phyloP scores from a whole-genome alignment of 116 monocot species.

The Papilionanthe hybrid region DNA sequence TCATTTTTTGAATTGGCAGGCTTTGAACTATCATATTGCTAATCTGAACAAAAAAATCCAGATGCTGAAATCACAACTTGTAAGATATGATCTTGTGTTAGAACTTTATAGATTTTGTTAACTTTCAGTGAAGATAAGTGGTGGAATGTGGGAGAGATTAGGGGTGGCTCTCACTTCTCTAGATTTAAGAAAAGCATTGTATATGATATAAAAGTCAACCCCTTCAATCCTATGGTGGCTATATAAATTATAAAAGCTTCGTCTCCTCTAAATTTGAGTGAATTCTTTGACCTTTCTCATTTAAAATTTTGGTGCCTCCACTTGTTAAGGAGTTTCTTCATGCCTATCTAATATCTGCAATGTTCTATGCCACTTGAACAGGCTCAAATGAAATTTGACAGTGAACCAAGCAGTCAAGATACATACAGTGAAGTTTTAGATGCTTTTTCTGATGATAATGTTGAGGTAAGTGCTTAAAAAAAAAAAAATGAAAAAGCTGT shows the following conservation, averaged over 20 bases:
- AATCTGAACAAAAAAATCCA: constrained; percentile 45
- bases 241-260: no score
- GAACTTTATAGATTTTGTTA: neutral
- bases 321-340: neutral
- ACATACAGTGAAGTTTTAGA: constrained; percentile 17
- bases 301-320: no score
- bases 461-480: constrained; percentile 49
- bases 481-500: no score
- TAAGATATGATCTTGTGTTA: constrained; percentile 16
- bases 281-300: no score
- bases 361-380: constrained; percentile 15
- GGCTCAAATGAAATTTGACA: constrained; percentile 46
- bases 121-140: neutral
- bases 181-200: no score
- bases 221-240: no score
- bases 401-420: constrained; percentile 11
- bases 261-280: no score
- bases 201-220: no score
- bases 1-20: constrained; percentile 35
- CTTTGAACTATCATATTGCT: constrained; percentile 72
- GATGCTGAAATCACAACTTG: constrained; percentile 58
- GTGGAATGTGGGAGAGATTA: no score
- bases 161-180: no score
- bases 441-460: constrained; percentile 34
- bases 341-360: constrained; percentile 3